Evolutionary conservation across 1,139 yeast genomes (phyloP), one percentile per base, ranked within the genome.

Genomic region (Geotrichum bryndzae): DNA sequence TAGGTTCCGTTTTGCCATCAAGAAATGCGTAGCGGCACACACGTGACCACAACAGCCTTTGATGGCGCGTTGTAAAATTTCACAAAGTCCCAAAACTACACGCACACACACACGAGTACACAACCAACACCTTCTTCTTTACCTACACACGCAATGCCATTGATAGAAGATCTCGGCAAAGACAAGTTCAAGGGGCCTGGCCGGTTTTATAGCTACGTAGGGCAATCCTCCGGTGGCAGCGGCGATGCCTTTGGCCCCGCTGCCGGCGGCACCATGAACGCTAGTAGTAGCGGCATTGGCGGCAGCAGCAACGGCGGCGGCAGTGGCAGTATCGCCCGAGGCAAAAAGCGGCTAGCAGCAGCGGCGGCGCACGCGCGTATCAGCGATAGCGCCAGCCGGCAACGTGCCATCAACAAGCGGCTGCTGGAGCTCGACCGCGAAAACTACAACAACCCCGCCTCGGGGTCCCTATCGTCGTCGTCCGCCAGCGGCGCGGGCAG

Each of bases 381-480:
- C 52, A 38, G 59, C 2, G 64, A 58, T 53, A 54, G 48, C 51
- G 64, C 74, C 7, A 66, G 74, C 1, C 66, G 71, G 55, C 61
- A 63, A 15, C 67, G 74, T 38, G 74, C 74, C 13, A 58, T 71
- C 13, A 64, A 61, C 29, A 64, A 76, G 23, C 71, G 79, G 18
- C 63, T 78, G 22, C 74, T 70, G 23, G 81, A 79, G 56, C 69
- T 78, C 29, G 77, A 76, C 53, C 67, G 74, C 52, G 81, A 78
- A 62, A 78, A 78, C 66, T 76, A 73, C 66, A 72, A 72, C 56
- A 80, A 77, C 50, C 58, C 53, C 11, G 45, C 18, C 13, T 38
- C 45, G n/a, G 15, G 18, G 2, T 38, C 45, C 10, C 13, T n/a
- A 6, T 38, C 18, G 6, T 38, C n/a, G 10, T 35, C 38, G 11